Evolutionary conservation across 805 yeast species (phyloP).

Genomic region (Nakazawaea populi): DNA sequence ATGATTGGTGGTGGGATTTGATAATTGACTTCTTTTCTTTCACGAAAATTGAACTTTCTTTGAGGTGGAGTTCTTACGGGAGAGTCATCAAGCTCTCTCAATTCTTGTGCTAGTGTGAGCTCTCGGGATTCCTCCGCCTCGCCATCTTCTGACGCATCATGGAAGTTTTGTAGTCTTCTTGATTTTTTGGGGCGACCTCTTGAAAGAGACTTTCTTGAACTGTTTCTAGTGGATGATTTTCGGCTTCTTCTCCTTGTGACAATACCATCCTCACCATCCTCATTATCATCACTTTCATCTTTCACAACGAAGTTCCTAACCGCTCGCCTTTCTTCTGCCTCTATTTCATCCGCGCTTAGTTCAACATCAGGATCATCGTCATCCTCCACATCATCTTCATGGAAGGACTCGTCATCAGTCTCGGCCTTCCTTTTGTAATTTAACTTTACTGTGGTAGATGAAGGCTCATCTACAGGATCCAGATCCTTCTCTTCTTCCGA

Average conservation of each 20-base stretch:
- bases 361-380: constrained; percentile 17
- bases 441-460: constrained; percentile 15
- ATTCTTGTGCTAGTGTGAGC: constrained; percentile 54
- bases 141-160: constrained; percentile 14
- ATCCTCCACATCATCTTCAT: constrained; percentile 19
- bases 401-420: constrained; percentile 20
- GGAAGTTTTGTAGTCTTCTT: constrained; percentile 11
- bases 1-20: constrained; percentile 76
- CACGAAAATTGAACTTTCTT: constrained; percentile 45
- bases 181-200: constrained; percentile 5
- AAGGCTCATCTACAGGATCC: constrained; percentile 17
- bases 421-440: constrained; percentile 14
- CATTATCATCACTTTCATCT: constrained; percentile 17
- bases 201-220: neutral
- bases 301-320: constrained; percentile 16
- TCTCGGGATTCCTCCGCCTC: constrained; percentile 17
- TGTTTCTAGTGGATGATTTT: constrained; percentile 1
- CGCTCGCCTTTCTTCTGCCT: constrained; percentile 17
- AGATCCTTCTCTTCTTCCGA: constrained; percentile 21
- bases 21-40: constrained; percentile 71
- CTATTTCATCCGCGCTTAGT: constrained; percentile 15
- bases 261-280: constrained; percentile 13
- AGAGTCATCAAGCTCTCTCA: constrained; percentile 57
- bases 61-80: constrained; percentile 46
- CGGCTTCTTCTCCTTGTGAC: constrained; percentile 6